Evolutionary conservation across 345 rosid genomes (phyloP), one percentile per base, ranked within the genome.

Genomic region (Balakata baccata): DNA sequence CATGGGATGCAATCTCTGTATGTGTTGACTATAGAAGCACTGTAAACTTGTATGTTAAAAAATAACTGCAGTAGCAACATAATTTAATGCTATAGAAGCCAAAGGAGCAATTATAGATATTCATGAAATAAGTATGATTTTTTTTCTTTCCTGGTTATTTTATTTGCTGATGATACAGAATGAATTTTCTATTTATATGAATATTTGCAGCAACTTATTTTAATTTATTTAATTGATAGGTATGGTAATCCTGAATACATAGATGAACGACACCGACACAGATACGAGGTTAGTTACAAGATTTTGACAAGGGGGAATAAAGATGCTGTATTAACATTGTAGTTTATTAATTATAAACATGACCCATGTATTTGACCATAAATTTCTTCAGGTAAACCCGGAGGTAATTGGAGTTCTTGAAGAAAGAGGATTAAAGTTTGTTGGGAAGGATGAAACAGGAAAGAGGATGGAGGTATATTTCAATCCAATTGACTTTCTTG

Each of bases 371-470:
- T 41, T 63, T 22, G 11, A 18, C 72, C 43, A 50, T 23, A 4
- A 25, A 56, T 68, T 10, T 20, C 59, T 74, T 69, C 65, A 79
- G 82, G 82, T 80, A 65, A 80, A 75, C 58, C 82, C 82, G 22
- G 79, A 80, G 11, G 29, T 71, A 17, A 71, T 75, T 20, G 77
- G 58, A 41, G 74, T 39, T 54, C 76, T 80, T 20, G 82, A 80
- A 68, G 79, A 72, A 62, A 75, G 61, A 11, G 82, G 82, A 41
- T 45, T 80, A 3, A 80, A 71, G 76, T 80, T 80, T 75, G 82
- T 80, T 22, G 82, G 82, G 74, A 80, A 75, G 74, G 82, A 80
- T 71, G 82, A 71, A 75, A 75, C 82, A n/a, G 82, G 82, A 75
- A 80, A 68, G 61, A 58, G 82, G 47, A 80, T 80, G 82, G 82